A percentile compares a stretch with the other conserved stretches of the same genome.
These are phyloP conservation scores for Cryptococcus depauperatus DNA, from an alignment of 1,284 basidiomycete genomes.

Conservation along the genomic window DNA sequence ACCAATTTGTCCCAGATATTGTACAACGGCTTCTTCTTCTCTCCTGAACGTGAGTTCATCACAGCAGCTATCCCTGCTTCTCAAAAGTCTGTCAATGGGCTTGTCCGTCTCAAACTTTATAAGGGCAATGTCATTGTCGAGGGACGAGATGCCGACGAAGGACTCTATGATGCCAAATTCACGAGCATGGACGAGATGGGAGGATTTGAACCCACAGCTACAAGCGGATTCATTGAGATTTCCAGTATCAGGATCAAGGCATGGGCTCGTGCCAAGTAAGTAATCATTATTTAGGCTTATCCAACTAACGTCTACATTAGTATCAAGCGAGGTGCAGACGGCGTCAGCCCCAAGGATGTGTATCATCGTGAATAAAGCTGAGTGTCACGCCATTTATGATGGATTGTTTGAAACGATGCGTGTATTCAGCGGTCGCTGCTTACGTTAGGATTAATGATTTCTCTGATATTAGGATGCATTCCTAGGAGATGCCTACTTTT, in stretches of 20 bases:
- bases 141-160: constrained; percentile 79
- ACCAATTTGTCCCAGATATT: constrained; percentile 81
- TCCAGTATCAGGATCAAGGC: constrained; percentile 94
- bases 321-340: constrained; percentile 68
- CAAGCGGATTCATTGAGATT: constrained; percentile 88
- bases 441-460: too few species aligned
- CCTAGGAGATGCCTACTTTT: too few species aligned
- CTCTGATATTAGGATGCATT: too few species aligned
- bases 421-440: too few species aligned
- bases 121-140: constrained; percentile 95
- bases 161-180: constrained; percentile 89
- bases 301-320: constrained; percentile 46
- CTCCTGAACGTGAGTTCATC: constrained; percentile 93
- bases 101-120: constrained; percentile 83
- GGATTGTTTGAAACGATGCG: too few species aligned
- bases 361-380: constrained; percentile 56
- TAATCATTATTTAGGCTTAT: background rate
- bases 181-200: constrained; percentile 99
- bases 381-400: too few species aligned
- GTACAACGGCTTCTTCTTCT: constrained; percentile 91
- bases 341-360: constrained; percentile 66
- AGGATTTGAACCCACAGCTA: constrained; percentile 89
- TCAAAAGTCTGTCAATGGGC: constrained; percentile 92
- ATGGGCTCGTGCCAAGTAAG: constrained; percentile 49
- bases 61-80: constrained; percentile 80